Conservation (phyloP, 1,139 yeast genomes). For the Waltiozyma solani region DNA sequence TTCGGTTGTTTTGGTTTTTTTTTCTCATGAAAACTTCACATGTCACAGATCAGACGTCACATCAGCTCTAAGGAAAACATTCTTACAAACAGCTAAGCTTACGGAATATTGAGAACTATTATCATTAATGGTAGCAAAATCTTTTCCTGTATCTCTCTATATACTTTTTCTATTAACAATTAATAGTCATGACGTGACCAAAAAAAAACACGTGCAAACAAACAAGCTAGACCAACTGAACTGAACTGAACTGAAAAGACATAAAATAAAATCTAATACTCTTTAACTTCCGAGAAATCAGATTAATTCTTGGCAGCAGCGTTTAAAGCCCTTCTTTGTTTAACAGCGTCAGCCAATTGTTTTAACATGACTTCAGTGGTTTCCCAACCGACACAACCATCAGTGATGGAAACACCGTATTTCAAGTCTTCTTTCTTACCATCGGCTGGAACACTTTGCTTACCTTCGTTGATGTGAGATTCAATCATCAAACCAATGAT, state of each 20-base stretch:
- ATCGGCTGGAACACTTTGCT: slow-evolving; percentile 71
- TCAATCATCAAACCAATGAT: slow-evolving; percentile 96
- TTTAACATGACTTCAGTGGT: slow-evolving; percentile 73
- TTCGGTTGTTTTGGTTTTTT: too few relatives aligned
- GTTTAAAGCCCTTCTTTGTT: slow-evolving; percentile 53
- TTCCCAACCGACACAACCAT: slow-evolving; percentile 93
- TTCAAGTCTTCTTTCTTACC: slow-evolving; percentile 61
- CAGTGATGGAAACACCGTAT: slow-evolving; percentile 95
- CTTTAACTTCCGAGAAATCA: neutral
- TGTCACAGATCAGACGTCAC: too few relatives aligned
- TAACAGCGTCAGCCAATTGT: slow-evolving; percentile 74
- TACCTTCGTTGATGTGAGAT: slow-evolving; percentile 86
- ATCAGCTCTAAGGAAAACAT: too few relatives aligned
- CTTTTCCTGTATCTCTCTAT: too few relatives aligned
- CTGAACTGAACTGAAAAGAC: neutral
- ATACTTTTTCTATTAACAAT: too few relatives aligned
- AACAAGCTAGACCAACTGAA: neutral
- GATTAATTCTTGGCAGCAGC: neutral
- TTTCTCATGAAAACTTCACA: too few relatives aligned
- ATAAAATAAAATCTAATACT: neutral
- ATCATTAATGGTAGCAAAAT: too few relatives aligned
- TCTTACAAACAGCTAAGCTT: too few relatives aligned
- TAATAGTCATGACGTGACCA: too few relatives aligned
- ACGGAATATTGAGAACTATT: too few relatives aligned
- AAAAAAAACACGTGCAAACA: too few relatives aligned